Base-by-base conservation (phyloP, 495 filamentous ascomycete species). In the Daldinia bambusicola region DNA sequence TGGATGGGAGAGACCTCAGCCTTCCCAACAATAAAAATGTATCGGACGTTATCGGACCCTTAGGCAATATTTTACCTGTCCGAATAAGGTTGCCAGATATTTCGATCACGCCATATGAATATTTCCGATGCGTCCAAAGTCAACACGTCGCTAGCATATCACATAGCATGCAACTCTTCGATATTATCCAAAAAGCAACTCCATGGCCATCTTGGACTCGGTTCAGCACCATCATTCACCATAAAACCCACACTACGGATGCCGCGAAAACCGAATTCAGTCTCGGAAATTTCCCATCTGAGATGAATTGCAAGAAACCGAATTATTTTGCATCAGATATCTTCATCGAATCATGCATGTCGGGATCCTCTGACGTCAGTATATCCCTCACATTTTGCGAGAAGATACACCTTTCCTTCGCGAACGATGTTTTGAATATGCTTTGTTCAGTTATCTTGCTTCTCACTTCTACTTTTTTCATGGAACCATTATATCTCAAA, bases 141-240 rank as follows among this genome's bases (percentile, higher is more conserved):
- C 83, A 85, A 53, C 77, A 79, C 36, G 74, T 80, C 3, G 65
- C 79, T 1, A 76, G 80, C 30, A 77, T 81, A 4, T 81, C 80
- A 2, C 79, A 83, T 68, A 82, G 79, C 48, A 71, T 84, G 14
- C 80, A 82, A 13, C 75, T 75, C n/a, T 72, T 80, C 10, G 74
- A 76, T 18, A 80, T 85, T 50, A 74, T 85, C 3, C 80, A 82
- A 62, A 83, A 81, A 38, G 83, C 80, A 62, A 85, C 83, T 12
- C 61, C 78, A 0, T 85, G 83, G 83, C 81, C 82, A 3, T 81
- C 83, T 26, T 85, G 83, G 83, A 81, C 80, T 5, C 81, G 81
- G 1, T 83, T 85, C 69, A 83, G 81, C 70, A 80, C 77, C 0
- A 63, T 83, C 10, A 77, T 85, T 3, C 80, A 80, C 50, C 83